Evolutionary conservation across 2,329 filamentous ascomycete species (phyloP).

Genomic region (Neurospora sp.): DNA sequence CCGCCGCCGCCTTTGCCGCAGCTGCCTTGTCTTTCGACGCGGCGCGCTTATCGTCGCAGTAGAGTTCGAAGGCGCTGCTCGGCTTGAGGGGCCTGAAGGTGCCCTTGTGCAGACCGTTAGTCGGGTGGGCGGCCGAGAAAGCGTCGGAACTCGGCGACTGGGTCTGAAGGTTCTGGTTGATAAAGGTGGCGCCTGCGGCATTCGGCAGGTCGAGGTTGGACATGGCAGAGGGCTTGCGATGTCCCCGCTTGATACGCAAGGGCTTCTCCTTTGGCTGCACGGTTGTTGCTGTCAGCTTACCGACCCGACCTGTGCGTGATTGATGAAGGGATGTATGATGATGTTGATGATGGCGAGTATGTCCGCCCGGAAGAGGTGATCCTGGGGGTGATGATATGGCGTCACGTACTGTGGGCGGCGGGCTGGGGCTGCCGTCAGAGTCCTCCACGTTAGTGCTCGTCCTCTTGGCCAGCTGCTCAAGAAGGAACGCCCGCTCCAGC

Average conservation of each 20-base stretch:
- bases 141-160: conserved; percentile 42
- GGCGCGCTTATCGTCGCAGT: conserved; percentile 39
- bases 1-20: conserved; percentile 15
- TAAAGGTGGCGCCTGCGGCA: conserved; percentile 31
- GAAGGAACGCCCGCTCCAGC: conserved; percentile 67
- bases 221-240: conserved; percentile 48
- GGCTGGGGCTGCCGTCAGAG: conserved; percentile 68
- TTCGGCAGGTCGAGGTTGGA: conserved; percentile 29
- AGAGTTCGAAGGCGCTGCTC: conserved; percentile 43
- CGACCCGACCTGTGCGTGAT: conserved; percentile 7
- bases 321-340: background rate
- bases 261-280: conserved; percentile 67
- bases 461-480: conserved; percentile 63
- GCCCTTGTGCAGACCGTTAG: conserved; percentile 13
- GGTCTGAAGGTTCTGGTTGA: conserved; percentile 36
- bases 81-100: conserved; percentile 28
- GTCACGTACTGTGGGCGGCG: conserved; percentile 58
- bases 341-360: background rate
- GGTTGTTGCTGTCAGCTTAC: conserved; percentile 12
- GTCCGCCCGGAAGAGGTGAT: conserved; percentile 7
- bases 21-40: conserved; percentile 29
- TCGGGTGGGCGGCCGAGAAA: conserved; percentile 30
- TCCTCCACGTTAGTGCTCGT: conserved; percentile 68
- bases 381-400: conserved; percentile 21
- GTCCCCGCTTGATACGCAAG: conserved; percentile 61